Base-by-base conservation (phyloP, 352 stramenopile genomes). In the Pseudoperonospora humuli region DNA sequence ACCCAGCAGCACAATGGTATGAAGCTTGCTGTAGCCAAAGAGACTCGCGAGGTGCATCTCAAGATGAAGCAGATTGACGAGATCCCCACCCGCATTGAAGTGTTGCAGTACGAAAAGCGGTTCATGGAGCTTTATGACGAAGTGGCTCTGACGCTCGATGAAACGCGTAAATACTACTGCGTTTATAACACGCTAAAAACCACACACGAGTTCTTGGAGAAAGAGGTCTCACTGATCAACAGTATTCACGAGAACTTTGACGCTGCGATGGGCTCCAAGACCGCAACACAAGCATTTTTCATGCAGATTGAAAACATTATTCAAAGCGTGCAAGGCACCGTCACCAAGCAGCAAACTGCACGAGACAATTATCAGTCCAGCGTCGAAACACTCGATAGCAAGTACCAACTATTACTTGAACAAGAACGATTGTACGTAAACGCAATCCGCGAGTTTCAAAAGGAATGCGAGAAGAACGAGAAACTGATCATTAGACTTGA, bases 101-200 rank as follows among this genome's bases (percentile, higher is more conserved):
- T 96, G 2, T 58, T 96, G 31, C 86, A 96, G 62, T 96, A 95
- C 48, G 84, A 95, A 43, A 88, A 85, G 46, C 72, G 86, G 1
- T 95, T 95, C 21, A 26, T 81, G 2, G 86, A 96, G 48, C 63
- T 96, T 1, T 95, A 91, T 28, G 75, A 95, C 19, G 69, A 95
- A 57, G 78, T 94, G 2, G 74, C 78, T 5, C 54, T 89, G 41
- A 95, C 87, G 17, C 58, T 95, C 11, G 86, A 96, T 13, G 86
- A 96, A 57, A 95, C 81, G 7, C 67, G 83, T 11, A 92, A 92
- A 53, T 93, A 96, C 48, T 94, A 84, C 34, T 77, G 61, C 40
- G 70, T 85, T 6, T 95, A 95, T 51, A 96, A 96, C 50, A 87
- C 77, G 11, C 55, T 93, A 4, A 82, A 94, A 57, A 80, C 60